Conservation (phyloP, 768 basidiomycete species). For the Epithele typhae region DNA sequence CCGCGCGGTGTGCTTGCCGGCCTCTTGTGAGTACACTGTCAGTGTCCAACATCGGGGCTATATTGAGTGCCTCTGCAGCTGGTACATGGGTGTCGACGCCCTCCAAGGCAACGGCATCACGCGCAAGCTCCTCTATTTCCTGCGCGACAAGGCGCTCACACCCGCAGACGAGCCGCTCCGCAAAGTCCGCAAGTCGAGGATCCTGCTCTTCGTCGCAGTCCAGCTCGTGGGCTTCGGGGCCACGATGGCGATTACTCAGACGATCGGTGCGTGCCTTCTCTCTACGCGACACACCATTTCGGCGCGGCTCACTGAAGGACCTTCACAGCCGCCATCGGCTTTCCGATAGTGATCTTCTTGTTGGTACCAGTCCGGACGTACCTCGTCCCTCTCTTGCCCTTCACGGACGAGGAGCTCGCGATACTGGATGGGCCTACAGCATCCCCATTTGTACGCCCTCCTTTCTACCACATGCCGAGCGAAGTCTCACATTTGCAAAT, state of each 20-base stretch:
- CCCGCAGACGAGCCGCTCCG: slow-evolving; percentile 65
- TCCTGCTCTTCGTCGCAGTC: slow-evolving; percentile 66
- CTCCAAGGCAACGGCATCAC: slow-evolving; percentile 82
- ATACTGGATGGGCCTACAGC: slow-evolving; percentile 91
- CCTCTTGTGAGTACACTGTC: slow-evolving; percentile 56
- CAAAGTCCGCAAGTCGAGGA: slow-evolving; percentile 67
- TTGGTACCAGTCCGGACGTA: slow-evolving; percentile 72
- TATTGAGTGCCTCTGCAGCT: slow-evolving; percentile 37
- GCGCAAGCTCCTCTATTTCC: slow-evolving; percentile 70
- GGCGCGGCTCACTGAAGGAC: neutral
- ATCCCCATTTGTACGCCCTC: slow-evolving; percentile 68
- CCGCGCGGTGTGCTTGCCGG: slow-evolving; percentile 83
- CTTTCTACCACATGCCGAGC: too few relatives aligned
- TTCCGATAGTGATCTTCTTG: slow-evolving; percentile 83
- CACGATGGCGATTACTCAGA: slow-evolving; percentile 89
- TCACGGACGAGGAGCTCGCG: slow-evolving; percentile 71
- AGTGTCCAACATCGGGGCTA: neutral
- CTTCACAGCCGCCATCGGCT: slow-evolving; percentile 74
- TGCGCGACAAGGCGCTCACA: slow-evolving; percentile 66
- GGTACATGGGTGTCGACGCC: slow-evolving; percentile 90
- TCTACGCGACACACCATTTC: neutral
- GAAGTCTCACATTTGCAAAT: too few relatives aligned
- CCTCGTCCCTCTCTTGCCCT: slow-evolving; percentile 70
- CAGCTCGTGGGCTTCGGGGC: slow-evolving; percentile 83
- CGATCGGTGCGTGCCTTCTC: slow-evolving; percentile 52